Base-by-base conservation (phyloP, 2,329 filamentous ascomycete genomes). In the Setomelanomma holmii region DNA sequence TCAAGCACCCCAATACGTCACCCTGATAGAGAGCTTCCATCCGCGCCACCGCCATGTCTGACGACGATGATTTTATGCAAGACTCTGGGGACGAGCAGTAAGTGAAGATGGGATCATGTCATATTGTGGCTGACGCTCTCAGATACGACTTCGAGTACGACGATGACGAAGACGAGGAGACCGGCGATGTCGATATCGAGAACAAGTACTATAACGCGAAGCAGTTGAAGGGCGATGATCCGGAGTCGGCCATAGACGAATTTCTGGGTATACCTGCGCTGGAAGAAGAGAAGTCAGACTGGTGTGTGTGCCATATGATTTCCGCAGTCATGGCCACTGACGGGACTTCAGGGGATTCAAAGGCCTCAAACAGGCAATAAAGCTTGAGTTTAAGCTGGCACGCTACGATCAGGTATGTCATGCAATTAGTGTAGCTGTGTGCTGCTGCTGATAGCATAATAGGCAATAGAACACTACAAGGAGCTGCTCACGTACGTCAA, bases 191-290 rank as follows among this genome's bases (percentile, higher is more conserved):
- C 66, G 92, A 93, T 63, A 96, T 98, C 74, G 95, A 99, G 75
- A 99, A 99, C 81, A 97, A 96, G 79, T 99, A 99, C 81, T 99
- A 98, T 83, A 98, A 97, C 77, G 95, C 95, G 38, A 99, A 99
- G 78, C 93, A 98, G 79, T 87, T 96, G 73, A 99, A 98, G 80
- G 82, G 82, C 38, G 88, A 88, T 57, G 91, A 93, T 51, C 92
- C 93, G 0, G 86, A 95, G 68, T 91, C 91, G 64, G 95, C 95
- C 1, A 89, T 99, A 49, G 86, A 88, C 30, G 93, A 98, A 74
- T 99, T 99, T 68, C 79, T 98, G n/a, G 89, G 86, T 24, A 89
- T 99, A 58, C 92, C 91, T 4, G 81, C 84, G 12, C 76, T 97
- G 40, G 93, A 99, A 75, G 78, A 87, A 47, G 91, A 96, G 74